Conservation (phyloP, 2,329 filamentous ascomycete genomes). For the Aulographum hederae region DNA sequence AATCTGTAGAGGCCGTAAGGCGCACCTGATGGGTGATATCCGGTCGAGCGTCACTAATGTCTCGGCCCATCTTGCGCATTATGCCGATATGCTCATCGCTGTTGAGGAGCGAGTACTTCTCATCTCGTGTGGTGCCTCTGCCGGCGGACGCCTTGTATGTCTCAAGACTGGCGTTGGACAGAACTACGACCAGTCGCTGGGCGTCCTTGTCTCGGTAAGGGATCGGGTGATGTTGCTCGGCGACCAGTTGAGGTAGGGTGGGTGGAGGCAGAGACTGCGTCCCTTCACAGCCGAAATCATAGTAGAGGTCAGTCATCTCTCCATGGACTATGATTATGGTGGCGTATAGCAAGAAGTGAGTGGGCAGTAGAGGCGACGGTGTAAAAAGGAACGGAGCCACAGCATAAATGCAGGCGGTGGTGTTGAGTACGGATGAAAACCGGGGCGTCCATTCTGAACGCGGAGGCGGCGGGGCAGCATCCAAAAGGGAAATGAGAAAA, state of each 20-base stretch:
- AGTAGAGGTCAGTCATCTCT: neutral
- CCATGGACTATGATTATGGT: no score
- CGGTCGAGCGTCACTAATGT: constrained; percentile 92
- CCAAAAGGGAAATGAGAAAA: no score
- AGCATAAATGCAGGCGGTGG: no score
- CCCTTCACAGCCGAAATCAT: constrained; percentile 13
- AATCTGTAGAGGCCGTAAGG: no score
- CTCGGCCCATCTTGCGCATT: constrained; percentile 98
- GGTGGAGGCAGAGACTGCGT: constrained; percentile 93
- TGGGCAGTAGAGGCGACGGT: no score
- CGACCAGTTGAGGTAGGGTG: constrained; percentile 74
- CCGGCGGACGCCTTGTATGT: constrained; percentile 74
- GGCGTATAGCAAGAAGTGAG: no score
- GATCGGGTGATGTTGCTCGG: constrained; percentile 80
- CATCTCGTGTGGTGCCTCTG: constrained; percentile 56
- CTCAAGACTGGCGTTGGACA: constrained; percentile 93
- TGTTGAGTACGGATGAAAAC: no score
- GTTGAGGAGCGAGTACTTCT: constrained; percentile 95
- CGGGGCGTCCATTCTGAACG: no score
- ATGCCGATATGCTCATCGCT: constrained; percentile 98
- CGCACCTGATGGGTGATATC: constrained; percentile 95
- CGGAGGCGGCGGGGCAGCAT: no score
- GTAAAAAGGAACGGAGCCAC: no score
- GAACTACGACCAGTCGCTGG: constrained; percentile 79
- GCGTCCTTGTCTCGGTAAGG: constrained; percentile 74